Percentiles rank a stretch among this genome's conserved stretches.
These are phyloP conservation scores for Hygrophoropsis aurantiaca DNA, from an alignment of 768 basidiomycete genomes.

Conservation along the genomic window DNA sequence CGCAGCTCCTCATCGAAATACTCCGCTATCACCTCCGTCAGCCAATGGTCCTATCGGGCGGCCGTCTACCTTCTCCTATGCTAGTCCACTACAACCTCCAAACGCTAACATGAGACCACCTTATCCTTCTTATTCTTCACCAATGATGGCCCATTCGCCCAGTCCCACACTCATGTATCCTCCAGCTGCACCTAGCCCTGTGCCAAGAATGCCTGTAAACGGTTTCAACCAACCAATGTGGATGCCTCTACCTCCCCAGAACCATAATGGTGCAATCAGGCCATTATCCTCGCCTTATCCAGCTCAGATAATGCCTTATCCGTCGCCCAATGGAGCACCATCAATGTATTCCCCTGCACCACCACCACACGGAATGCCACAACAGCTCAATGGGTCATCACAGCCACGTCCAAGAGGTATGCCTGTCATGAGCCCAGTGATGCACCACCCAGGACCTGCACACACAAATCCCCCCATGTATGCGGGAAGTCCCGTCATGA, in stretches of 20 bases:
- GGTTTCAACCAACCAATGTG: slow-evolving; percentile 57
- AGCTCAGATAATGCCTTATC: slow-evolving; percentile 64
- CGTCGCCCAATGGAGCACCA: slow-evolving; percentile 47
- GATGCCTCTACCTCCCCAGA: slow-evolving; percentile 42
- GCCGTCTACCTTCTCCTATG: slow-evolving; percentile 23
- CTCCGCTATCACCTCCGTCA: slow-evolving; percentile 50
- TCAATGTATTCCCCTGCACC: slow-evolving; percentile 49
- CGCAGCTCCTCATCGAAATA: slow-evolving; percentile 44
- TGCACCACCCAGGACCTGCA: slow-evolving; percentile 52
- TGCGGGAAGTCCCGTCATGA: slow-evolving; percentile 64
- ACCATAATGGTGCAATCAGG: slow-evolving; percentile 52
- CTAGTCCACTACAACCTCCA: slow-evolving; percentile 44
- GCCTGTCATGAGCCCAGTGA: slow-evolving; percentile 72
- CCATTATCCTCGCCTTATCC: slow-evolving; percentile 61
- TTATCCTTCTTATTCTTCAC: slow-evolving; percentile 62
- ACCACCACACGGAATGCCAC: slow-evolving; percentile 41
- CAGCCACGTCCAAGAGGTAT: slow-evolving; percentile 50
- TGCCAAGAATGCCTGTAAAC: slow-evolving; percentile 63
- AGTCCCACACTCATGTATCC: slow-evolving; percentile 68
- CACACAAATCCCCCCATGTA: slow-evolving; percentile 51
- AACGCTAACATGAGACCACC: slow-evolving; percentile 50
- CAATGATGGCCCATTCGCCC: slow-evolving; percentile 73
- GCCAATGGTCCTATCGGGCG: slow-evolving; percentile 31
- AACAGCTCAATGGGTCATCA: slow-evolving; percentile 25
- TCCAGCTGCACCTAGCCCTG: slow-evolving; percentile 60